These are phyloP conservation scores for Cytospora leucostoma DNA, from an alignment of 2,329 filamentous ascomycete genomes.

Conservation along the genomic window DNA sequence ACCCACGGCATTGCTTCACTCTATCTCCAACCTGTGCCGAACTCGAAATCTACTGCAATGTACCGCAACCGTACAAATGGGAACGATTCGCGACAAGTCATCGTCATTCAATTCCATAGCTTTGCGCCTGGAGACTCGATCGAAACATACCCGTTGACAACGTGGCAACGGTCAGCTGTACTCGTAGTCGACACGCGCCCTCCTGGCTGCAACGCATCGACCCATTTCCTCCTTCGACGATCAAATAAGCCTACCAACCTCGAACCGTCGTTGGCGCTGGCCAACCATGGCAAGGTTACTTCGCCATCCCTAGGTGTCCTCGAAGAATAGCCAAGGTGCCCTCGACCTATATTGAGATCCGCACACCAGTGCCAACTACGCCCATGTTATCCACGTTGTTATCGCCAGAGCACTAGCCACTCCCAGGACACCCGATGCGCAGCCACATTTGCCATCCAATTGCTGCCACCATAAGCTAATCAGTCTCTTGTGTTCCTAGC, in stretches of 20 bases:
- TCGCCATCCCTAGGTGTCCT: background rate
- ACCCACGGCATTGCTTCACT: background rate
- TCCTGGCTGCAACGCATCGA: slow-evolving; percentile 3
- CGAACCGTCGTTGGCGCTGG: slow-evolving; percentile 3
- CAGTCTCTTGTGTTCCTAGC: slow-evolving; percentile 39
- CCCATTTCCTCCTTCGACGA: slow-evolving; percentile 1
- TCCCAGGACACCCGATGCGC: slow-evolving; percentile 1
- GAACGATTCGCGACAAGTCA: background rate
- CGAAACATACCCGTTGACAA: background rate
- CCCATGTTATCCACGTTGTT: background rate
- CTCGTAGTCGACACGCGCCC: background rate
- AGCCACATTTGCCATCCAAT: background rate
- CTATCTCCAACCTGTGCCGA: background rate
- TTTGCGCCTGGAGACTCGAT: background rate
- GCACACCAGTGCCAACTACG: background rate
- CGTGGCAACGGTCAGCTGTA: background rate
- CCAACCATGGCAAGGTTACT: background rate
- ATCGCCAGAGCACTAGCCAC: background rate
- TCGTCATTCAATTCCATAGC: background rate
- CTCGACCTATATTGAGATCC: background rate
- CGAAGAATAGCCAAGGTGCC: too few relatives aligned
- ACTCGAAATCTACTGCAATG: background rate
- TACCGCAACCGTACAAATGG: background rate
- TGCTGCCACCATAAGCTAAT: slow-evolving; percentile 9
- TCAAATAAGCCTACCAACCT: slow-evolving; percentile 1